These are phyloP conservation scores for Solanum etuberosum DNA, from an alignment of 257 asterid genomes.

Conservation along the genomic window DNA sequence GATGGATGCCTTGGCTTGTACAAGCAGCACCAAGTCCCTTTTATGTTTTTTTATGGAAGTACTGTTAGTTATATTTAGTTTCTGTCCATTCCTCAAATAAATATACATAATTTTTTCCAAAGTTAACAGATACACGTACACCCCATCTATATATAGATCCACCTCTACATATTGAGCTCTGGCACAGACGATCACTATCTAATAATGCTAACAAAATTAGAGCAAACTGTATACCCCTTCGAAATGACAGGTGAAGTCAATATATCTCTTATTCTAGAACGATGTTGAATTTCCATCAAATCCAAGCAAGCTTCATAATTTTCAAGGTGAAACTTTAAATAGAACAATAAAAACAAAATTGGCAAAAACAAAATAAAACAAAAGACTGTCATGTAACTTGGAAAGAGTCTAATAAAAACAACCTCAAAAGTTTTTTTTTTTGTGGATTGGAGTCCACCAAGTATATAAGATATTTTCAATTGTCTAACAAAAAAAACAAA, in stretches of 20 bases:
- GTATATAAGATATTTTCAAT: neutral
- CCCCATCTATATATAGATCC: neutral
- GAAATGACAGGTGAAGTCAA: neutral
- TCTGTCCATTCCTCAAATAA: neutral
- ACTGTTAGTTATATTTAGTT: too few relatives aligned
- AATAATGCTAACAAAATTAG: neutral
- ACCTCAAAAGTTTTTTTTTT: neutral
- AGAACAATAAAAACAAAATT: neutral
- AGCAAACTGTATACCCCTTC: neutral
- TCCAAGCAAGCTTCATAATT: neutral
- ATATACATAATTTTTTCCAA: too few relatives aligned
- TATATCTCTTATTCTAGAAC: neutral
- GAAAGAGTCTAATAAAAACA: neutral
- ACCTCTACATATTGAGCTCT: neutral
- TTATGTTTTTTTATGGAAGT: too few relatives aligned
- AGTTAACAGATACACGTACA: rapidly evolving
- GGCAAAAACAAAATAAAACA: neutral
- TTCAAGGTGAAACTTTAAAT: neutral
- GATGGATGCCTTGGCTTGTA: neutral
- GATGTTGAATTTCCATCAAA: neutral
- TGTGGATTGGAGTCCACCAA: neutral
- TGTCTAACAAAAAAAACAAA: neutral
- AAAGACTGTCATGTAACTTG: neutral
- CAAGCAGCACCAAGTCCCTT: neutral
- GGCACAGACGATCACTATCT: too few relatives aligned